These are phyloP conservation scores for Suillus sp. DNA, from an alignment of 768 basidiomycete genomes.

Conservation along the genomic window DNA sequence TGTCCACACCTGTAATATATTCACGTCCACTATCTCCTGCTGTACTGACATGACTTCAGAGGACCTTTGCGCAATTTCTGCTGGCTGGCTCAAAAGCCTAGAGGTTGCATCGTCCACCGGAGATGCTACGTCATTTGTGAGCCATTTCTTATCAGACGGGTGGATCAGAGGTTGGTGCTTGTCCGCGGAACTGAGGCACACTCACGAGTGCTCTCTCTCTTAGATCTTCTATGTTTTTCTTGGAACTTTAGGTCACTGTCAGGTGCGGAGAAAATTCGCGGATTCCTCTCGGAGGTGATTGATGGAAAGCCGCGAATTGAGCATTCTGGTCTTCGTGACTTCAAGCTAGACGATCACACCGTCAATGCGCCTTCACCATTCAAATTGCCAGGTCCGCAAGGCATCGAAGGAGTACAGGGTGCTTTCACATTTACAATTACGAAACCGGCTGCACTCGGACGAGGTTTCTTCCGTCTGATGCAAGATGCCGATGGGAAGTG, in stretches of 20 bases:
- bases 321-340: neutral
- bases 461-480: neutral
- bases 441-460: conserved; percentile 63
- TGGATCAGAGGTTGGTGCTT: neutral
- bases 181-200: neutral
- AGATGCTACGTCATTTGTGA: neutral
- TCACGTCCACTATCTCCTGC: neutral
- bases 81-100: conserved; percentile 2
- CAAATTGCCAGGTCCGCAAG: conserved; percentile 69
- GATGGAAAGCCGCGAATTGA: neutral
- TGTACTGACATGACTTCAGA: neutral
- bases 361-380: conserved; percentile 80
- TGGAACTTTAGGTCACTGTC: conserved; percentile 1
- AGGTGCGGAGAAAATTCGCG: neutral
- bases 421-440: conserved; percentile 60
- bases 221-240: conserved; percentile 1
- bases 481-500: conserved; percentile 46
- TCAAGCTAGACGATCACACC: conserved; percentile 44
- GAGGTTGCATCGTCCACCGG: neutral
- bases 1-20: neutral
- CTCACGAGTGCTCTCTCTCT: neutral
- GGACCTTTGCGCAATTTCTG: neutral
- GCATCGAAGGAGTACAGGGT: neutral
- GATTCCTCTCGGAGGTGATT: neutral
- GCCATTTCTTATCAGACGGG: neutral